phyloP scores from a whole-genome alignment of 192 early-diverging fungal genomes.

The Lunasporangiospora selenospora region DNA sequence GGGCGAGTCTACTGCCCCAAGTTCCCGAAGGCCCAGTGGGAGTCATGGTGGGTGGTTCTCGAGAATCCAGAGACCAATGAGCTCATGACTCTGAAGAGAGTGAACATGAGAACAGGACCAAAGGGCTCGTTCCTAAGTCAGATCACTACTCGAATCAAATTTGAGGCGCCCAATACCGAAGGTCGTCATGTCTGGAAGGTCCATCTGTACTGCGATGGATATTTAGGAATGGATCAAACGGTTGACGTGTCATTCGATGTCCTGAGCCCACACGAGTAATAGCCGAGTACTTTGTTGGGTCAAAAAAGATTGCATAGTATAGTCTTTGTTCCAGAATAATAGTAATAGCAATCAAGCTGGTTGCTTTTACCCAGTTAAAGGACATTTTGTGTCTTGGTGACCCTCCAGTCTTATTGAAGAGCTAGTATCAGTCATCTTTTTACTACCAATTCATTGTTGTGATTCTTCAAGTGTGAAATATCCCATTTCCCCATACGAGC shows the following conservation, averaged over 20 bases:
- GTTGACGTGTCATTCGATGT: conserved; percentile 55
- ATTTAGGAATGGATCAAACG: conserved; percentile 76
- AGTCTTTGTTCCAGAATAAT: too few relatives aligned
- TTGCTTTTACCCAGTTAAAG: too few relatives aligned
- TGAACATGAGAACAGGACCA: conserved; percentile 67
- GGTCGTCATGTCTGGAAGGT: conserved; percentile 67
- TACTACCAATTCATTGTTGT: too few relatives aligned
- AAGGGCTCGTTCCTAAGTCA: conserved; percentile 49
- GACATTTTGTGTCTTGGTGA: too few relatives aligned
- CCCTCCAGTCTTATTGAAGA: too few relatives aligned
- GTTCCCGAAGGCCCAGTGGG: conserved; percentile 93
- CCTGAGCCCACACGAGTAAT: too few relatives aligned
- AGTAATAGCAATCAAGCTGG: too few relatives aligned
- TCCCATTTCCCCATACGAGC: too few relatives aligned
- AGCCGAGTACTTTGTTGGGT: too few relatives aligned
- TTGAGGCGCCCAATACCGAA: conserved; percentile 66
- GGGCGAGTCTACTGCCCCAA: conserved; percentile 79
- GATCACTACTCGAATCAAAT: conserved; percentile 56
- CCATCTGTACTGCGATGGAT: conserved; percentile 78
- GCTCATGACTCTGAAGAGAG: conserved; percentile 81
- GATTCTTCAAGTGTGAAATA: too few relatives aligned
- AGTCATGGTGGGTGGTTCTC: conserved; percentile 93
- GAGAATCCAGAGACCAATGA: conserved; percentile 70
- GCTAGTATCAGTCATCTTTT: too few relatives aligned
- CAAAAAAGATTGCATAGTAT: too few relatives aligned